These are phyloP conservation scores for Aureobasidium sp. DNA, from an alignment of 2,329 filamentous ascomycete species.

Conservation along the genomic window DNA sequence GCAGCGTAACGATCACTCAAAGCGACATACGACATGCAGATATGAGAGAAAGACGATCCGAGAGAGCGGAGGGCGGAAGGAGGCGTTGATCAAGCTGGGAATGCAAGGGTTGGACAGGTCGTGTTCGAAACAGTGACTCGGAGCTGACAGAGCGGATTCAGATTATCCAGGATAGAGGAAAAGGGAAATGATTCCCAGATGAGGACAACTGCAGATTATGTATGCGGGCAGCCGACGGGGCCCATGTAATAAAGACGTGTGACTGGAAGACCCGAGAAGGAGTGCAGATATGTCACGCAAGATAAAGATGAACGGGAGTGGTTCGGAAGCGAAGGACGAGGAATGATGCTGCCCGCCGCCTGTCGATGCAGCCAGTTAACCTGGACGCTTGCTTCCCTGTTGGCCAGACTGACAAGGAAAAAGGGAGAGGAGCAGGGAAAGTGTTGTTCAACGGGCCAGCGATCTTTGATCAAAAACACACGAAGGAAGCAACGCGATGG, in stretches of 20 bases:
- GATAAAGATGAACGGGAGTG: neutral
- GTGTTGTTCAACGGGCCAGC: neutral
- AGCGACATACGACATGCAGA: conserved; percentile 19
- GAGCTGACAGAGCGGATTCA: conserved; percentile 5
- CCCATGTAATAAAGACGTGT: conserved; percentile 1
- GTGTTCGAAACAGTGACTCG: neutral
- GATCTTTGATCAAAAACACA: neutral
- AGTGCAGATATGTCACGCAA: conserved; percentile 14
- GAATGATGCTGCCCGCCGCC: conserved; percentile 4
- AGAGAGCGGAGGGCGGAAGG: neutral
- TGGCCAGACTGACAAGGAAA: neutral
- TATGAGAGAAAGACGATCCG: conserved; percentile 15
- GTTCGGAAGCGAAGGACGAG: neutral
- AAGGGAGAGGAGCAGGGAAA: neutral
- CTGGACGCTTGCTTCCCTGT: neutral
- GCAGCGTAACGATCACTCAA: conserved; percentile 3
- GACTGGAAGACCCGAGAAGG: conserved; percentile 8
- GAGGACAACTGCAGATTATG: conserved; percentile 14
- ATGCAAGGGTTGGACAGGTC: conserved; percentile 4
- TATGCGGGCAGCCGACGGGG: conserved; percentile 8
- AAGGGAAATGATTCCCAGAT: conserved; percentile 3
- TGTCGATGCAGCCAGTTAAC: conserved; percentile 6
- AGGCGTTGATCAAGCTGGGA: neutral
- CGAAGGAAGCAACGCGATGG: neutral
- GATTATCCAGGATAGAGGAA: neutral